phyloP scores from a whole-genome alignment of 805 yeast species.

The Yamadazyma philogaea region DNA sequence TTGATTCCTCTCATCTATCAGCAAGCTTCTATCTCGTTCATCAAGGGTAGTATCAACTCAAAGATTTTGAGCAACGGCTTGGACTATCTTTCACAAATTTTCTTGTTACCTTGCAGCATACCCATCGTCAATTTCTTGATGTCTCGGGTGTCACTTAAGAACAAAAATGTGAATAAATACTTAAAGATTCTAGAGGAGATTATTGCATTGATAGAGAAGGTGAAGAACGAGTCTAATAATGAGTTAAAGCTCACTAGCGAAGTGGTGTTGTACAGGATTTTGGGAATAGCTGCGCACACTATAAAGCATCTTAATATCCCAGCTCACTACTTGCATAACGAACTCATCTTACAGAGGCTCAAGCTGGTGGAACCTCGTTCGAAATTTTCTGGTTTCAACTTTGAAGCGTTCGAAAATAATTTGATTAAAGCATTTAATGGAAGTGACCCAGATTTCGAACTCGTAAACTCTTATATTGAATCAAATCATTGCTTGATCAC shows the following conservation, averaged over 20 bases:
- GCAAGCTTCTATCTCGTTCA: conserved; percentile 64
- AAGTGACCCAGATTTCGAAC: conserved; percentile 2
- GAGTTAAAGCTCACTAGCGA: conserved; percentile 20
- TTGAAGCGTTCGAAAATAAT: conserved; percentile 13
- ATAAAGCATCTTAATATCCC: conserved; percentile 3
- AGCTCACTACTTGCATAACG: background rate
- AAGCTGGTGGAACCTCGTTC: conserved; percentile 2
- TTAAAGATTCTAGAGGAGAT: conserved; percentile 24
- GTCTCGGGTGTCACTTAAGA: conserved; percentile 14
- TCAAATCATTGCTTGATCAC: conserved; percentile 3
- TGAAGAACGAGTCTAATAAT: conserved; percentile 16
- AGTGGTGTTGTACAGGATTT: conserved; percentile 22
- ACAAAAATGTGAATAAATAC: conserved; percentile 14
- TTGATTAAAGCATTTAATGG: conserved; percentile 13
- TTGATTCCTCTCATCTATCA: conserved; percentile 72
- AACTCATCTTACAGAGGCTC: background rate
- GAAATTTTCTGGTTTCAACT: conserved; percentile 1
- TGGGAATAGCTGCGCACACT: conserved; percentile 16
- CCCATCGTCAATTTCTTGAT: conserved; percentile 34
- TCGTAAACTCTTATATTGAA: conserved; percentile 9
- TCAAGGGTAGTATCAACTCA: conserved; percentile 51
- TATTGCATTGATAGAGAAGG: conserved; percentile 21
- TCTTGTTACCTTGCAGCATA: conserved; percentile 54
- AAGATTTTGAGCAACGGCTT: conserved; percentile 71
- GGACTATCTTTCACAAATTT: conserved; percentile 82